phyloP scores from a whole-genome alignment of 257 asterid genomes.

The Anisodus acutangulus region DNA sequence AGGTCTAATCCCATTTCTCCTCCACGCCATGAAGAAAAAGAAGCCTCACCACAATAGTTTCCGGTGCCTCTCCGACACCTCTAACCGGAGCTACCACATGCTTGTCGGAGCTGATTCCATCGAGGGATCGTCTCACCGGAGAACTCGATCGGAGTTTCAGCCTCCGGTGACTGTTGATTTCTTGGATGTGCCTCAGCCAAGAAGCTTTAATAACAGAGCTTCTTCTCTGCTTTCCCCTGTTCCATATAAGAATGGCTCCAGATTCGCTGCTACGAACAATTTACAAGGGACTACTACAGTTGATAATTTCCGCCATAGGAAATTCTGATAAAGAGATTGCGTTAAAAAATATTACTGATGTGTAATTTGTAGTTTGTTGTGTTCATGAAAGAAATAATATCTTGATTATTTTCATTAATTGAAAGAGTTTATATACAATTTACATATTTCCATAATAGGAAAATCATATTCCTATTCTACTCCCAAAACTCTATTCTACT shows the following conservation, averaged over 20 bases:
- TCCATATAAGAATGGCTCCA: slow-evolving; percentile 30
- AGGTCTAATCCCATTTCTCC: slow-evolving; percentile 68
- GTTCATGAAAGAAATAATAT: too few species aligned
- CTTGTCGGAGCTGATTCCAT: slow-evolving; percentile 46
- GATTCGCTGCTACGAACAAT: neutral
- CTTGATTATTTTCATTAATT: too few species aligned
- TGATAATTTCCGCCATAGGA: slow-evolving; percentile 10
- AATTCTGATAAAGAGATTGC: neutral
- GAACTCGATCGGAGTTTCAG: slow-evolving; percentile 51
- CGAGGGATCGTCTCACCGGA: slow-evolving; percentile 55
- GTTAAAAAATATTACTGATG: too few species aligned
- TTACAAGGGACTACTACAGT: neutral
- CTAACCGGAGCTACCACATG: slow-evolving; percentile 67
- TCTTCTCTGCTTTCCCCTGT: slow-evolving; percentile 35
- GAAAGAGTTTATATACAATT: too few species aligned
- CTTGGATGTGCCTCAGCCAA: slow-evolving; percentile 27
- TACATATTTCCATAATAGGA: too few species aligned
- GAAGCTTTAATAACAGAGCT: slow-evolving; percentile 37
- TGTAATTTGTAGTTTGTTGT: too few species aligned
- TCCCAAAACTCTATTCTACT: too few species aligned
- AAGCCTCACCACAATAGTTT: slow-evolving; percentile 41
- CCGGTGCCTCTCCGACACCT: slow-evolving; percentile 63
- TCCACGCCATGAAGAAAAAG: slow-evolving; percentile 63
- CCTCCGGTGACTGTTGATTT: slow-evolving; percentile 33
- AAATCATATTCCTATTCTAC: too few species aligned